Conservation (phyloP, 2,329 filamentous ascomycete genomes). For the Torrubiellomyces zombiae region DNA sequence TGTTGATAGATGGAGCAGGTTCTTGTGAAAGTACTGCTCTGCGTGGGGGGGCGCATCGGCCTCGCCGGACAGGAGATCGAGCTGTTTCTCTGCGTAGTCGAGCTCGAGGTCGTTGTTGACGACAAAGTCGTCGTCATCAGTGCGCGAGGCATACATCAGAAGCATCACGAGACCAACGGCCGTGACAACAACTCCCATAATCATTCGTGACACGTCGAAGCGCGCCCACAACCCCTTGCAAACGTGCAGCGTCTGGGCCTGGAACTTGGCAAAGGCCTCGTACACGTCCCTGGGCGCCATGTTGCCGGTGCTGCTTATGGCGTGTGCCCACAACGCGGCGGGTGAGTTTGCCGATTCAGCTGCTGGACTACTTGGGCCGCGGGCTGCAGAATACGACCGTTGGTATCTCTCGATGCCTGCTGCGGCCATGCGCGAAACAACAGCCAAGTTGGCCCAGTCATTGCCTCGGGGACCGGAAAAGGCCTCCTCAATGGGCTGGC, state of each 20-base stretch:
- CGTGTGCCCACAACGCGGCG: constrained; percentile 29
- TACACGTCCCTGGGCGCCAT: constrained; percentile 25
- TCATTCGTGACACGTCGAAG: constrained; percentile 79
- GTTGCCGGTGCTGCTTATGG: constrained; percentile 18
- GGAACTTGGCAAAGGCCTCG: constrained; percentile 53
- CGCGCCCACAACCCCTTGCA: constrained; percentile 82
- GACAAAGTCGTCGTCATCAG: constrained; percentile 36
- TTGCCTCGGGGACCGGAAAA: constrained; percentile 57
- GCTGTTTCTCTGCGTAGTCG: constrained; percentile 39
- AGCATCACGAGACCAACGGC: constrained; percentile 51
- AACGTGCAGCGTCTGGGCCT: constrained; percentile 57
- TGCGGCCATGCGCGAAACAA: constrained; percentile 59
- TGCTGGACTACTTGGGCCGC: constrained; percentile 46
- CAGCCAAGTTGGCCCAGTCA: constrained; percentile 61
- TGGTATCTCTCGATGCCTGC: constrained; percentile 87
- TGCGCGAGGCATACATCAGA: constrained; percentile 52
- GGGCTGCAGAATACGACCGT: constrained; percentile 58
- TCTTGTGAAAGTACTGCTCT: constrained; percentile 16
- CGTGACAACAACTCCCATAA: constrained; percentile 58
- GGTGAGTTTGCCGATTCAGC: constrained; percentile 23
- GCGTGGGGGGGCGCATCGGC: constrained; percentile 23
- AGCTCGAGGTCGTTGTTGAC: constrained; percentile 39
- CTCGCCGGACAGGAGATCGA: constrained; percentile 29
- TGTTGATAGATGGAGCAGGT: constrained; percentile 19
- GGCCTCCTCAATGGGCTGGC: constrained; percentile 82